Conservation (phyloP, 192 early-diverging fungal species). For the Coemansia sp. region DNA sequence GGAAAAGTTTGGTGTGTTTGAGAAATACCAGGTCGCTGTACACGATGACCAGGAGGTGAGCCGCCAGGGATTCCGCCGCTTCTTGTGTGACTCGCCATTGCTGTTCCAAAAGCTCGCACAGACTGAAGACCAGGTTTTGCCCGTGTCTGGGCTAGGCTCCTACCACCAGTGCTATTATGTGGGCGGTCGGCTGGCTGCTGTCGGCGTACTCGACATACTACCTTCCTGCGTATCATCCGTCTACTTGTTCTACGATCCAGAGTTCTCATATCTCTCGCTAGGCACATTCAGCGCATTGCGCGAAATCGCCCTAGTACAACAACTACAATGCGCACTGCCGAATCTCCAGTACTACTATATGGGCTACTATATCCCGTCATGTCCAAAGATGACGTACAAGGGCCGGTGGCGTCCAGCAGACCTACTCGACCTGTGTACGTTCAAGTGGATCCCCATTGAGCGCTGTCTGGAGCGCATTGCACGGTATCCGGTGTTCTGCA, state of each 20-base stretch:
- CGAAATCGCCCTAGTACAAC: conserved; percentile 73
- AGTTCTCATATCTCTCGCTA: conserved; percentile 70
- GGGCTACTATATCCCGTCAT: conserved; percentile 93
- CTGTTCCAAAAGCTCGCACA: conserved; percentile 9
- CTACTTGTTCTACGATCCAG: conserved; percentile 95
- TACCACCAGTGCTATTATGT: conserved; percentile 95
- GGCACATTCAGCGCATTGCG: conserved; percentile 87
- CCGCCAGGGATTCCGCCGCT: conserved; percentile 59
- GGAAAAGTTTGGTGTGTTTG: conserved; percentile 78
- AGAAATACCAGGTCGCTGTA: conserved; percentile 79
- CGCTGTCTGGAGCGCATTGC: conserved; percentile 43
- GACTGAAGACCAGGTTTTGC: conserved; percentile 9
- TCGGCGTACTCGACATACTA: conserved; percentile 92
- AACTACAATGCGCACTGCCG: conserved; percentile 44
- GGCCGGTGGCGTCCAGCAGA: conserved; percentile 83
- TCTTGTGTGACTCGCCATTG: conserved; percentile 80
- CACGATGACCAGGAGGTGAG: conserved; percentile 75
- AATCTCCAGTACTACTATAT: conserved; percentile 86
- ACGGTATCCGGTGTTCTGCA: conserved; percentile 33
- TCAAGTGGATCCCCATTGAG: conserved; percentile 49
- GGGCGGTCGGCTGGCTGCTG: conserved; percentile 78
- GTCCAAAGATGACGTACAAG: conserved; percentile 96
- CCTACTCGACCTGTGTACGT: conserved; percentile 71
- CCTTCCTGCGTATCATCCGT: conserved; percentile 90
- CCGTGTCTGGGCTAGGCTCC: conserved; percentile 62